phyloP scores from a whole-genome alignment of 257 asterid species.

The Hygrophila difformis region DNA sequence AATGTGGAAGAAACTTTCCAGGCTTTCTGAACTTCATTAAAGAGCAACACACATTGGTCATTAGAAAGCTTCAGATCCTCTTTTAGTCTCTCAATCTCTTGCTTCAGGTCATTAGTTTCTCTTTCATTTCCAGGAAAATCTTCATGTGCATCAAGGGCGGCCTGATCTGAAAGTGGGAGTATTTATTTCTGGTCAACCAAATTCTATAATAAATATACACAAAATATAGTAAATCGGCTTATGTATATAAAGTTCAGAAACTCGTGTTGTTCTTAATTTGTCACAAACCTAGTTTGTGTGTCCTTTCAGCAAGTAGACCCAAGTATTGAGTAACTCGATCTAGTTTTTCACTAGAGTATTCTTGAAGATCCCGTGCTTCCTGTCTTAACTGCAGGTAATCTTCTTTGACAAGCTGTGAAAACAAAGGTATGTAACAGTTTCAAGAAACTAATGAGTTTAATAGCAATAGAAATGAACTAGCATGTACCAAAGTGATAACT shows the following conservation, averaged over 20 bases:
- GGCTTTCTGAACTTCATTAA: conserved; percentile 96
- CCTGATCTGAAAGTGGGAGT: conserved; percentile 61
- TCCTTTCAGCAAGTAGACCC: conserved; percentile 91
- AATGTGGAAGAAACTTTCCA: conserved; percentile 89
- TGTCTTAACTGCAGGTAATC: conserved; percentile 79
- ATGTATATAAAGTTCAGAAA: conserved; percentile 16
- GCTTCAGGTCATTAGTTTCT: conserved; percentile 62
- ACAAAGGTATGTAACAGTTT: conserved; percentile 20
- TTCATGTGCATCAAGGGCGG: conserved; percentile 86
- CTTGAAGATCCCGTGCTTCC: conserved; percentile 91
- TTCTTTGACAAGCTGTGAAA: conserved; percentile 73
- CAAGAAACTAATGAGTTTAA: conserved; percentile 11
- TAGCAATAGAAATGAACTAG: neutral
- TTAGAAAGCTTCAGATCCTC: conserved; percentile 72
- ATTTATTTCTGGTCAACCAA: conserved; percentile 19
- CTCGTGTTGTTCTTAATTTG: conserved; percentile 4
- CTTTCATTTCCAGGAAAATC: conserved; percentile 85
- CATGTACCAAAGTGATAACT: neutral
- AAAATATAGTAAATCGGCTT: conserved; percentile 2
- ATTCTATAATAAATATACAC: conserved; percentile 1
- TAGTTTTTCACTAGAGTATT: conserved; percentile 88
- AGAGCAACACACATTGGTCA: conserved; percentile 87
- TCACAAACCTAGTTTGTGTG: conserved; percentile 72
- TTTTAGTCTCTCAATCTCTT: conserved; percentile 48
- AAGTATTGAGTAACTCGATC: conserved; percentile 90